phyloP scores from a whole-genome alignment of 176 grass and related monocot genomes.

The Pontederia crassipes region DNA sequence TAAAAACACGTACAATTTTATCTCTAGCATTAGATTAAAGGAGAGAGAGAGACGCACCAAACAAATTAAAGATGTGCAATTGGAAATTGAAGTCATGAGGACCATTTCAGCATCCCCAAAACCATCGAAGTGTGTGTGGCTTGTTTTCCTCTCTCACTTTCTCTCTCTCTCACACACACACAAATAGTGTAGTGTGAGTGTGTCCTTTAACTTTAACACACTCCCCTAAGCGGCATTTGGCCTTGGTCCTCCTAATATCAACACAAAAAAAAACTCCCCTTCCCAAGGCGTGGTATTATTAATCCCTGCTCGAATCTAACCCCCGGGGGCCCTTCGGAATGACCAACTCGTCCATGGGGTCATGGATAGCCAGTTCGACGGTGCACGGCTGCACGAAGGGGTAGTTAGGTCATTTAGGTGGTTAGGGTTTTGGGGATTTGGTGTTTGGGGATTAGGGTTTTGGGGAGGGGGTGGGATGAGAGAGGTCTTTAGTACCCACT shows the following conservation, averaged over 20 bases:
- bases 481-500: constrained; percentile 24
- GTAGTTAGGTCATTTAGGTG: background rate
- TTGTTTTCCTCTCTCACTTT: constrained; percentile 18
- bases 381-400: background rate
- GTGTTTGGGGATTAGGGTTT: constrained; percentile 40
- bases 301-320: constrained; percentile 14
- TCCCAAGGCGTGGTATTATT: constrained; percentile 33
- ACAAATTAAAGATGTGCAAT: background rate
- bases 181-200: too few relatives aligned
- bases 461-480: constrained; percentile 12
- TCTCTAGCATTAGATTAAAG: too few relatives aligned
- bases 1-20: constrained; percentile 9
- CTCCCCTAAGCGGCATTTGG: constrained; percentile 44
- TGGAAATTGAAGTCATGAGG: constrained; percentile 20
- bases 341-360: constrained; percentile 11
- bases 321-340: constrained; percentile 9
- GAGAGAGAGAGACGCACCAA: too few relatives aligned
- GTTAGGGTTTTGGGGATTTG: constrained; percentile 31
- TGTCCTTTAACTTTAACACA: constrained; percentile 94
- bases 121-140: constrained; percentile 44
- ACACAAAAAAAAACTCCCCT: constrained; percentile 51
- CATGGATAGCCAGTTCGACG: constrained; percentile 9
- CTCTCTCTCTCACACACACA: too few relatives aligned
- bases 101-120: constrained; percentile 85
- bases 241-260: constrained; percentile 63